phyloP scores from a whole-genome alignment of 768 basidiomycete genomes.

The Panaeolus cyanescens region DNA sequence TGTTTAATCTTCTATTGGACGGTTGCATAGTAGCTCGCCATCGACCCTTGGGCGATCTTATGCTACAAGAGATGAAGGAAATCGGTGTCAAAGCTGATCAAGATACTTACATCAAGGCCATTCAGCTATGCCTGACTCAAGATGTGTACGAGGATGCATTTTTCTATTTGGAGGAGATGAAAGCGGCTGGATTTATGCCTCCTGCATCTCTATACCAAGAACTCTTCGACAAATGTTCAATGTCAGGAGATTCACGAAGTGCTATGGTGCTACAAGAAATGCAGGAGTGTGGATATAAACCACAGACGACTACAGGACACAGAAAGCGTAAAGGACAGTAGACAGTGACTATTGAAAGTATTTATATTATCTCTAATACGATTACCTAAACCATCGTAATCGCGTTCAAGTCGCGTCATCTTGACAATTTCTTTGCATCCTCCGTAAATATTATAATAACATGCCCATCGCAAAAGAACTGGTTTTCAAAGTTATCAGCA shows the following conservation, averaged over 20 bases:
- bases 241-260: slow-evolving; percentile 60
- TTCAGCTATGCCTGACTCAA: slow-evolving; percentile 71
- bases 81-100: slow-evolving; percentile 54
- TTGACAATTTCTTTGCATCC: not conserved
- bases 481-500: not conserved
- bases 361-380: not conserved
- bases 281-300: slow-evolving; percentile 55
- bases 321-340: slow-evolving; percentile 9
- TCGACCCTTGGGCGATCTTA: slow-evolving; percentile 65
- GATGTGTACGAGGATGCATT: slow-evolving; percentile 83
- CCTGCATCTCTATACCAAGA: slow-evolving; percentile 54
- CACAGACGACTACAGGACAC: slow-evolving; percentile 20
- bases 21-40: slow-evolving; percentile 64
- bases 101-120: slow-evolving; percentile 66
- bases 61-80: slow-evolving; percentile 68
- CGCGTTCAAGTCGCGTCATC: slow-evolving; percentile 29
- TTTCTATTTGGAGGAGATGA: slow-evolving; percentile 89
- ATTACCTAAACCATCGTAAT: slow-evolving; percentile 14
- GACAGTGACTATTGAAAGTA: slow-evolving; percentile 2
- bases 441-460: slow-evolving; percentile 1
- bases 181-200: slow-evolving; percentile 59
- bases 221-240: slow-evolving; percentile 60
- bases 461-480: not conserved
- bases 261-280: slow-evolving; percentile 72
- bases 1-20: slow-evolving; percentile 69